Conservation (phyloP, 352 stramenopile genomes). For the Globisporangium mamillatum region DNA sequence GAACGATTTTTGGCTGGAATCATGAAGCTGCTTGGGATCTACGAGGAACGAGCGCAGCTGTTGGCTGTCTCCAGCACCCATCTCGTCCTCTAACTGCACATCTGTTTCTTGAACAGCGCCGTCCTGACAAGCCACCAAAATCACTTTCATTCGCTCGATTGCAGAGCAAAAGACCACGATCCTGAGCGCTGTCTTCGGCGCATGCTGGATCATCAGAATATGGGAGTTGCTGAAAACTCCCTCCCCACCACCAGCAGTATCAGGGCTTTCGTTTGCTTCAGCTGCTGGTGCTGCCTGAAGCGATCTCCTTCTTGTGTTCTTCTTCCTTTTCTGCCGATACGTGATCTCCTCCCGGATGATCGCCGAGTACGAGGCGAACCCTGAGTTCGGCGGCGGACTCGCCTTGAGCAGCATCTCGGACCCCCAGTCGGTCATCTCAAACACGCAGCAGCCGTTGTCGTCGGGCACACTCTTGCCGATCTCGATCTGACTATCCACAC, state of each 20-base stretch:
- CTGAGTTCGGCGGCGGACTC: slow-evolving; percentile 11
- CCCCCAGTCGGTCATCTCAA: slow-evolving; percentile 64
- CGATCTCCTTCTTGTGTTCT: background rate
- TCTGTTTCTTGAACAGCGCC: background rate
- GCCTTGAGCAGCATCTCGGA: slow-evolving; percentile 41
- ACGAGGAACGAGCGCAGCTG: slow-evolving; percentile 5
- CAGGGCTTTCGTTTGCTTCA: background rate
- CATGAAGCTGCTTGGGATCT: background rate
- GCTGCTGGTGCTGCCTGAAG: background rate
- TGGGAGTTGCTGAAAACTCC: slow-evolving; percentile 2
- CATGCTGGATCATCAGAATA: slow-evolving; percentile 5
- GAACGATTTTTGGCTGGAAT: background rate
- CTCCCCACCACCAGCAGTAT: background rate
- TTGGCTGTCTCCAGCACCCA: background rate
- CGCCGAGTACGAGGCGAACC: slow-evolving; percentile 35
- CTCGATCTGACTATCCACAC: slow-evolving; percentile 37
- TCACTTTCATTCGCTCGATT: background rate
- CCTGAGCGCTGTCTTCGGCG: background rate
- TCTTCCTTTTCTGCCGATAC: slow-evolving; percentile 9
- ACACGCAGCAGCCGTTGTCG: slow-evolving; percentile 42
- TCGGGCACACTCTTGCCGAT: slow-evolving; percentile 29
- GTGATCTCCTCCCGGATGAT: slow-evolving; percentile 23
- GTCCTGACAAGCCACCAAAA: background rate
- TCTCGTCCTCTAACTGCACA: background rate
- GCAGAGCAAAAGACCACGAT: background rate